Evolutionary conservation across 371 early-diverging fungal genomes (phyloP), one percentile per base, ranked within the genome.

Genomic region (Parasitella parasitica): DNA sequence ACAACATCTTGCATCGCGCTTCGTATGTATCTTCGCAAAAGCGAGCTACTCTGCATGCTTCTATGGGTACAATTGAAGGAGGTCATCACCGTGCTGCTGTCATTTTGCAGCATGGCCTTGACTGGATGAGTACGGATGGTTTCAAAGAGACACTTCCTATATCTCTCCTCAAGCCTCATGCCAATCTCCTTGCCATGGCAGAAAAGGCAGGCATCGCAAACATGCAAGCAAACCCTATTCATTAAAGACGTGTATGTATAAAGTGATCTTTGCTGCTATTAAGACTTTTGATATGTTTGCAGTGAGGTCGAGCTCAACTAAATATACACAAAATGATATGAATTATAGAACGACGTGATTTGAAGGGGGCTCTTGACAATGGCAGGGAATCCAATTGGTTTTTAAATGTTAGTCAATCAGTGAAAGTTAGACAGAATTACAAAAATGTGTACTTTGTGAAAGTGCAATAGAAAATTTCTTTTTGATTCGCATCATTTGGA

Each of bases 1-100:
- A 80, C 56, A 84, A 84, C 59, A 81, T 84, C 50, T 55, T 84
- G 36, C 84, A 84, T 59, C 82, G 84, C 26, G 84, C 82, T 53
- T 69, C 75, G n/a, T 84, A 84, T 48, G 60, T 66, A 36, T 67
- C 61, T 11, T 55, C 72, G 18, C 63, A 63, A 35, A 80, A 84
- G 66, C 76, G 84, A 28, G 77, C 74, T 20, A 84, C 84, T 8
- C 64, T 84, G n/a, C 84, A 84, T 61, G 84, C 76, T 28, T 80
- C 75, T 38, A 80, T 84, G 75, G 84, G 84, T 28, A 82, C 79
- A n/a, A 80, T 78, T 38, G 72, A 68, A 20, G 82, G 82, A 28
- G 82, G 84, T 9, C 75, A 78, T 51, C 72, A 78, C 57, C 81
- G 84, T 37, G 84, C 82, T 32, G 59, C 67, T n/a, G 73, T 69